phyloP scores from a whole-genome alignment of 306 rosid species.

The Ammopiptanthus mongolicus region DNA sequence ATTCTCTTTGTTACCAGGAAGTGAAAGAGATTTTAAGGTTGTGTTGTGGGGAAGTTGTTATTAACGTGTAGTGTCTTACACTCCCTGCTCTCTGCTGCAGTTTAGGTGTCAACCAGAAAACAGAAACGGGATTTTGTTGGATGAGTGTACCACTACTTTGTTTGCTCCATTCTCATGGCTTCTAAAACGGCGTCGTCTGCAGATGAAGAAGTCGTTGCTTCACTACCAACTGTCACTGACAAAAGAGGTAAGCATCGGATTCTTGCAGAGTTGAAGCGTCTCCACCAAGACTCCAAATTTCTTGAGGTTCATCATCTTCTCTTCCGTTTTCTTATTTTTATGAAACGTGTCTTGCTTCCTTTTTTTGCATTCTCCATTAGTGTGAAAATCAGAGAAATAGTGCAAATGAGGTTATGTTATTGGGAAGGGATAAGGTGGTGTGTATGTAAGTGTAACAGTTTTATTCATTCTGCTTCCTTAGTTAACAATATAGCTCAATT shows the following conservation, averaged over 20 bases:
- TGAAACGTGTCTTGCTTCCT: too few relatives aligned
- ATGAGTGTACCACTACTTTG: background rate
- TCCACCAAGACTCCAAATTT: slow-evolving; percentile 59
- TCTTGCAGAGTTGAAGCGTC: slow-evolving; percentile 64
- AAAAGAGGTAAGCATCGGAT: slow-evolving; percentile 70
- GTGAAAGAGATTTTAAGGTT: too few relatives aligned
- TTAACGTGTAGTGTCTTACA: background rate
- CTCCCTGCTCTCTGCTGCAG: too few relatives aligned
- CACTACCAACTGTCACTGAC: slow-evolving; percentile 20
- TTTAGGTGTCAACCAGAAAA: too few relatives aligned
- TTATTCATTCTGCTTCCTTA: background rate
- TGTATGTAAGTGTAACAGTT: too few relatives aligned
- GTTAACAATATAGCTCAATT: background rate
- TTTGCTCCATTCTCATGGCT: slow-evolving; percentile 24
- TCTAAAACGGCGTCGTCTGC: slow-evolving; percentile 42
- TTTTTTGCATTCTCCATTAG: too few relatives aligned
- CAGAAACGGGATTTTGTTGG: background rate
- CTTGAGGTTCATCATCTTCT: slow-evolving; percentile 41
- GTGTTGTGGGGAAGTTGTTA: too few relatives aligned
- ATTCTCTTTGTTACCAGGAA: too few relatives aligned
- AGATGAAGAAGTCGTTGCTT: slow-evolving; percentile 24
- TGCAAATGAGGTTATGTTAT: background rate
- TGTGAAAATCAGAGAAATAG: too few relatives aligned
- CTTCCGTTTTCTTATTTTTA: too few relatives aligned
- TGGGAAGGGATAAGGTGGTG: too few relatives aligned